Evolutionary conservation across 805 yeast genomes (phyloP), one percentile per base, ranked within the genome.

Genomic region (Metschnikowia anglica): DNA sequence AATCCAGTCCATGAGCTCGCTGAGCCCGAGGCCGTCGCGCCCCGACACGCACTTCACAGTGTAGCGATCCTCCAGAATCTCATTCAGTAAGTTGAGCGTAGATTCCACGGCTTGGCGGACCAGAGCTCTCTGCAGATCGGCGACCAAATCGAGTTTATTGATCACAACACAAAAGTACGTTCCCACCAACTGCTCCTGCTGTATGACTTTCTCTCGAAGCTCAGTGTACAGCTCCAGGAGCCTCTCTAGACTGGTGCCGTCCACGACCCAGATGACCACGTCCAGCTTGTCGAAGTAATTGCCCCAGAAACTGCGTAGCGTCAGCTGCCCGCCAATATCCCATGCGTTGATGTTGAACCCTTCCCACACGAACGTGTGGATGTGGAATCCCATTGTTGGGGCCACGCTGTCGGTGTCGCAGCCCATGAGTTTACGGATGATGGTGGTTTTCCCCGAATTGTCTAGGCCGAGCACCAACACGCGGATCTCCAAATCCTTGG

Each of bases 351-450:
- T 58, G 28, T 71, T 72, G 51, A 62, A 73, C 3, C 67, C 73
- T 2, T 61, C 47, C 48, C 69, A 63, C 1, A 60, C 55, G 1
- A 85, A 55, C 1, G 90, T 79, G 37, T 78, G 74, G 49, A 90
- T 91, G 53, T 80, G 83, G 63, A 90, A 91, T 12, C 98, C 98
- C 73, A 90, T 76, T 0, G 98, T 90, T 0, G 98, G 97, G 8
- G 87, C 75, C 5, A 89, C 80, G n/a, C 67, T 68, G 6, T 60
- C 54, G 5, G 75, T 70, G 45, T 80, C 79, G 49, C 73, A 67
- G 19, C 70, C 49, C 63, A 84, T 68, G 12, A 87, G 57, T 15
- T 69, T 58, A 44, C 81, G 80, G 17, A 89, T 83, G 2, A 91
- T 76, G 0, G 97, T 86, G 2, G 97, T 85, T 61, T 90, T 90